Base-by-base conservation (phyloP, 2,329 filamentous ascomycete genomes). In the Chrysoporthe deuterocubensis region DNA sequence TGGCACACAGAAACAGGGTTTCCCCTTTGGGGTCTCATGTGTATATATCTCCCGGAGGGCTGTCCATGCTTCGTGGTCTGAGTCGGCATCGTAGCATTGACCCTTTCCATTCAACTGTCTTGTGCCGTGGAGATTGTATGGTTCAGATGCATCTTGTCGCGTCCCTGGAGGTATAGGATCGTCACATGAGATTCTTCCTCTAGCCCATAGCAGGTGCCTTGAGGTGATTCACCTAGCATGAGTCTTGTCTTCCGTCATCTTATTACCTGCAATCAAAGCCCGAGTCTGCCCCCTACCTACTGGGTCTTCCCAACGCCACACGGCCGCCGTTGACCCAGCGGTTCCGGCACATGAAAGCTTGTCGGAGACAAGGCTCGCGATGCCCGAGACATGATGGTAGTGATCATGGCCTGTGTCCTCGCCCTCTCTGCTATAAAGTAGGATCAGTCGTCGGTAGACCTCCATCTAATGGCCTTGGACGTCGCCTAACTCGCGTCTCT, bases 401-500 rank as follows among this genome's bases (percentile, higher is more conserved):
- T 26, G 34, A 62, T 68, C 32, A 48, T 32, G 34, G 43, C 26
- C 60, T 21, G 43, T n/a, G 34, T 40, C 48, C 43, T 26, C 34
- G 21, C 21, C 26, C 26, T 21, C 42, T 26, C 37, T 69, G 60
- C 64, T 70, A 69, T 68, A 68, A 70, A 68, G 64, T 37, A 62
- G 61, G 60, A 42, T 61, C 44, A 61, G 48, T 21, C 64, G 67
- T 66, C 69, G 65, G 40, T 58, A 16, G 21, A 50, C 56, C 56
- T 64, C 52, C 37, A 40, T 58, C 50, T 60, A 14, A 60, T 64
- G 62, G 58, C 65, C 50, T 34, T 64, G 50, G 46, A 54, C 44
- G 61, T 65, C 63, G 60, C 50, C 66, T 57, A 64, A 70, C 60
- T 66, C 57, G 46, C 69, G 67, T 68, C 63, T 69, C 61, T 70